phyloP scores from a whole-genome alignment of 2,329 filamentous ascomycete genomes.

The Mycosphaerella arachidis region DNA sequence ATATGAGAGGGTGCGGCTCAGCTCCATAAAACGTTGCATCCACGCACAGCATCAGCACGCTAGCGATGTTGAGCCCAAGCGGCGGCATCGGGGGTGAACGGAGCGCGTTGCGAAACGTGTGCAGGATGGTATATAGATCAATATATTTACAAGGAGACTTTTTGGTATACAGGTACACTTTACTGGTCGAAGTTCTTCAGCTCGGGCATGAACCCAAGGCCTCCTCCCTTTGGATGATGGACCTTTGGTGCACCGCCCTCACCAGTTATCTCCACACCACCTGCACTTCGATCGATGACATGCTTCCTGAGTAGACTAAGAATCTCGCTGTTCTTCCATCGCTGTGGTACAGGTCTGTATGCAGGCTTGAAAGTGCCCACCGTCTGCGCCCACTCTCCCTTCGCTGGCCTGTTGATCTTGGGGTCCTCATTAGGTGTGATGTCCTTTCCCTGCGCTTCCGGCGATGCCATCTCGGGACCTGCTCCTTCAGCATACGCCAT shows the following conservation, averaged over 20 bases:
- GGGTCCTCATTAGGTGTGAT: slow-evolving; percentile 7
- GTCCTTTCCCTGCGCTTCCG: slow-evolving; percentile 43
- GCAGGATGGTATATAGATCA: background rate
- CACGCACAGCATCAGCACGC: too few species aligned
- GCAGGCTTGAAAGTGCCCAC: slow-evolving; percentile 90
- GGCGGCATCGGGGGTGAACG: too few species aligned
- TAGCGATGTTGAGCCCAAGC: too few species aligned
- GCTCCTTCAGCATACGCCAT: slow-evolving; percentile 53
- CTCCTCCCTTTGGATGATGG: slow-evolving; percentile 34
- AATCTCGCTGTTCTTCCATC: slow-evolving; percentile 82
- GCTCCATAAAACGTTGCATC: too few species aligned
- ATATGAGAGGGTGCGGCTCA: too few species aligned
- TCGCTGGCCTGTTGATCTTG: slow-evolving; percentile 46
- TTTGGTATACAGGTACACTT: background rate
- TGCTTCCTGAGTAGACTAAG: slow-evolving; percentile 72
- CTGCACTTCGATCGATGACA: slow-evolving; percentile 67
- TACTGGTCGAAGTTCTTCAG: slow-evolving; percentile 45
- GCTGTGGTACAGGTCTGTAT: slow-evolving; percentile 79
- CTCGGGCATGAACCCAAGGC: slow-evolving; percentile 49
- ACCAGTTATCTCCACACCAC: slow-evolving; percentile 47
- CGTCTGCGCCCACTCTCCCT: slow-evolving; percentile 94
- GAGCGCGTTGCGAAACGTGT: background rate
- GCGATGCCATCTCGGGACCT: slow-evolving; percentile 40
- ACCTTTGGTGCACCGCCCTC: slow-evolving; percentile 30
- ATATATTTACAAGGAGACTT: slow-evolving; percentile 9